Percentiles rank a stretch among this genome's conserved stretches.
Conservation (phyloP, 208 protist genomes). For the Trypanosoma avium region DNA sequence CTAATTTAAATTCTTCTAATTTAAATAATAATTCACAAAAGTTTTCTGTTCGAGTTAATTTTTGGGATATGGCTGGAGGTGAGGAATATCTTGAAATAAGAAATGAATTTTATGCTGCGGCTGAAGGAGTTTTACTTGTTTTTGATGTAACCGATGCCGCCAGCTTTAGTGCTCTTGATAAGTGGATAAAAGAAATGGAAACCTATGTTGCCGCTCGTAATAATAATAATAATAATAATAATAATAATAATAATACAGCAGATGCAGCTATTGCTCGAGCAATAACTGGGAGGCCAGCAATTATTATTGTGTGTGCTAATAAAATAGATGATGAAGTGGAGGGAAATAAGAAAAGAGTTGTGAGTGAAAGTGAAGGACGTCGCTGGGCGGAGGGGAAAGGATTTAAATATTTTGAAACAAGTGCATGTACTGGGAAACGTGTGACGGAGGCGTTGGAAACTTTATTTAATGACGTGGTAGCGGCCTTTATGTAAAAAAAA, state of each 20-base stretch:
- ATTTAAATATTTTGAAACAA: slow-evolving; percentile 78
- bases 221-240: too few relatives aligned
- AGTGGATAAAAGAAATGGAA: slow-evolving; percentile 71
- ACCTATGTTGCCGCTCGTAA: too few relatives aligned
- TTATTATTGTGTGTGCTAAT: slow-evolving; percentile 66
- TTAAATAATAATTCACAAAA: neutral
- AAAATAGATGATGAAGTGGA: slow-evolving; percentile 59
- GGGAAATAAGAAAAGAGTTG: slow-evolving; percentile 30
- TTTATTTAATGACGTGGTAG: slow-evolving; percentile 60
- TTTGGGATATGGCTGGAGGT: slow-evolving; percentile 95
- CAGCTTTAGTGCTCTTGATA: slow-evolving; percentile 64
- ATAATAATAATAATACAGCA: too few relatives aligned
- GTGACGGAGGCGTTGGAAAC: slow-evolving; percentile 61
- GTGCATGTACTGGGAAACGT: slow-evolving; percentile 46
- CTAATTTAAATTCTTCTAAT: too few relatives aligned
- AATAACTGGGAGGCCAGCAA: slow-evolving; percentile 22
- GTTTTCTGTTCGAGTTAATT: slow-evolving; percentile 90
- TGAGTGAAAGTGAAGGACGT: slow-evolving; percentile 55
- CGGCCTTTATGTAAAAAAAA: slow-evolving; percentile 52
- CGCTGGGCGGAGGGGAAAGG: slow-evolving; percentile 58
- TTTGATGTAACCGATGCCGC: slow-evolving; percentile 65
- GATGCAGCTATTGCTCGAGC: neutral
- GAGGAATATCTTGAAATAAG: slow-evolving; percentile 90
- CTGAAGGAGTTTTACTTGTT: slow-evolving; percentile 89
- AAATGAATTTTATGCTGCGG: slow-evolving; percentile 96